Base-by-base conservation (phyloP, 2,329 filamentous ascomycete genomes). In the Aspergillus melleus region DNA sequence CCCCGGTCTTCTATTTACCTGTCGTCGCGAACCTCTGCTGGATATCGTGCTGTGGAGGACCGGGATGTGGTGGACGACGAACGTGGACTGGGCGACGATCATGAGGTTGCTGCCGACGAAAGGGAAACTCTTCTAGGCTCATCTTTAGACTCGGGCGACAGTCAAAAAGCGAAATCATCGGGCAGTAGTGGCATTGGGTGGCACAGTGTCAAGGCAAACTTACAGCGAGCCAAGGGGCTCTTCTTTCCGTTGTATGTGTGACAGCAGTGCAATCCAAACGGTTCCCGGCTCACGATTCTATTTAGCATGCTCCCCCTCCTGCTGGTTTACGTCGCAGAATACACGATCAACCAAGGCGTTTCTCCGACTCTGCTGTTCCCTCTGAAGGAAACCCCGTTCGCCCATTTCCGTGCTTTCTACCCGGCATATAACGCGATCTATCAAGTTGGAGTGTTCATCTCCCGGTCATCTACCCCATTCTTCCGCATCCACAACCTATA, bases 261-360 rank as follows among this genome's bases (percentile, higher is more conserved):
- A 11, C 24, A 16, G 44, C 19, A 6, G 10, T 11, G 5, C 2
- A 26, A 36, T 29, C 16, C 2, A 2, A 22, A 50, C 14, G 19
- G n/a, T 6, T 24, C 24, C 29, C 3, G 52, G 49, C 61, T 71
- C 42, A 71, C 58, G 44, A 20, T 11, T 47, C 8, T 39, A 32
- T 59, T 3, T 63, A 85, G 83, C 74, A 98, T 99, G 92, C 82
- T 96, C 3, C 95, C 95, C 0, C 83, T 99, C 14, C 83, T 98
- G 36, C 80, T 98, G 16, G 95, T 99, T 30, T 99, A 97, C 74
- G 85, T 98, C 39, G 92, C 93, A 58, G 95, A 99, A 79, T 99
- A 99, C 74, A 96, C 91, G 57, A 97, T 98, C 76, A 98, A 98
- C 78, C 93, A 96, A 79, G 94, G 93, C 39, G 92, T 98, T 0